Evolutionary conservation across 768 basidiomycete species (phyloP), one percentile per base, ranked within the genome.

Genomic region (Kwoniella newhampshirensis): DNA sequence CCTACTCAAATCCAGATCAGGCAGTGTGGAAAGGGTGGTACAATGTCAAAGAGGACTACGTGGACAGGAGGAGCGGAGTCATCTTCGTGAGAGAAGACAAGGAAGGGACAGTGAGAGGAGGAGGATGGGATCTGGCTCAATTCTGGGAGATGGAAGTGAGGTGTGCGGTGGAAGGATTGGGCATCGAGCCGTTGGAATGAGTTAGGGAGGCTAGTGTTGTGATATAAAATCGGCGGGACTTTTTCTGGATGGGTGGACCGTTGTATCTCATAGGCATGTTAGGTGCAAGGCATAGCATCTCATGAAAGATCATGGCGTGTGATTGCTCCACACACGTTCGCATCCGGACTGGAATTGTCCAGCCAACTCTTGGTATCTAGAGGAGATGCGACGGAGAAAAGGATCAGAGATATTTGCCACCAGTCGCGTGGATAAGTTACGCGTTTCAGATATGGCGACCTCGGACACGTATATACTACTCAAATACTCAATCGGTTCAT

Each of bases 61-160:
- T 67, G 8, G 70, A 73, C 50, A 56, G 64, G 0, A 25, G 70
- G 28, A 52, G 28, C 4, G 66, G 62, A n/a, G 71, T 70, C 2
- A 41, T 56, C 25, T 59, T 57, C 13, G 64, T 64, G n/a, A 60
- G 62, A 54, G 57, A 60, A 21, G 66, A 75, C 48, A 63, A 54
- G n/a, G 65, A 66, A 37, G 70, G 70, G 6, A 68, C 60, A 51
- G 55, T 68, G 5, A 43, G 67, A 30, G 69, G 66, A 1, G 75
- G 75, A 18, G 75, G 71, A 11, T 76, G 51, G 40, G 66, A 70
- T 55, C 36, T 76, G 45, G 25, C 36, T 3, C 46, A 59, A 41
- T 64, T 74, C 23, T 74, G 73, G 75, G 63, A 66, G 43, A 61
- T 64, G 61, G 73, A 76, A 47, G 57, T 74, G 17, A 55, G 67